Evolutionary conservation across 805 yeast species (phyloP).

Genomic region (Yamadazyma ubonensis): DNA sequence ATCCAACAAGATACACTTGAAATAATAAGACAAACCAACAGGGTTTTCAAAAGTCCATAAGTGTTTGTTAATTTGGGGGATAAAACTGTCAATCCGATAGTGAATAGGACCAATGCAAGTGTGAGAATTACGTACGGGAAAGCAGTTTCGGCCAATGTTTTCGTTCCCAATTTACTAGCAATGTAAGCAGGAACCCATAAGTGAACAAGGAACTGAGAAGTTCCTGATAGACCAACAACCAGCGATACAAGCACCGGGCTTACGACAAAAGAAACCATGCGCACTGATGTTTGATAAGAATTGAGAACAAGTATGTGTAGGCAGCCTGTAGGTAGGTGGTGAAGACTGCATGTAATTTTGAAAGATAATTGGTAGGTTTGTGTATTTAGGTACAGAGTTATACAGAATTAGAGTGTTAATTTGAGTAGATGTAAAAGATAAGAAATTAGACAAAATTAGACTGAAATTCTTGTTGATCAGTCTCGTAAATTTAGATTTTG

Average conservation of each 20-base stretch:
- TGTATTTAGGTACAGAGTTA: too few relatives aligned
- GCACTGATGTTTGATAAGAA: background rate
- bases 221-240: background rate
- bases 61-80: background rate
- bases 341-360: too few relatives aligned
- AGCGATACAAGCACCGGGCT: constrained; percentile 1
- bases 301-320: too few relatives aligned
- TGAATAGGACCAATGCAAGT: background rate
- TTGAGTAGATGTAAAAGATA: too few relatives aligned
- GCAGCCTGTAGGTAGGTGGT: too few relatives aligned
- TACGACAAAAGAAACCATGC: background rate
- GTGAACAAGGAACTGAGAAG: background rate
- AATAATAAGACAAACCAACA: background rate
- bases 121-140: background rate
- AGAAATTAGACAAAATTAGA: too few relatives aligned
- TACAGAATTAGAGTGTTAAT: too few relatives aligned
- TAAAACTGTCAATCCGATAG: constrained; percentile 1
- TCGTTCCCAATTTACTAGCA: too few relatives aligned
- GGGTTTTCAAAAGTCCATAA: constrained; percentile 1
- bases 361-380: too few relatives aligned
- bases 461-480: too few relatives aligned
- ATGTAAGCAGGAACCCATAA: background rate
- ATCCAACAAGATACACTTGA: background rate
- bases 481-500: too few relatives aligned
- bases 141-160: background rate